Base-by-base conservation (phyloP, 345 rosid species). In the Cardiospermum halicacabum region DNA sequence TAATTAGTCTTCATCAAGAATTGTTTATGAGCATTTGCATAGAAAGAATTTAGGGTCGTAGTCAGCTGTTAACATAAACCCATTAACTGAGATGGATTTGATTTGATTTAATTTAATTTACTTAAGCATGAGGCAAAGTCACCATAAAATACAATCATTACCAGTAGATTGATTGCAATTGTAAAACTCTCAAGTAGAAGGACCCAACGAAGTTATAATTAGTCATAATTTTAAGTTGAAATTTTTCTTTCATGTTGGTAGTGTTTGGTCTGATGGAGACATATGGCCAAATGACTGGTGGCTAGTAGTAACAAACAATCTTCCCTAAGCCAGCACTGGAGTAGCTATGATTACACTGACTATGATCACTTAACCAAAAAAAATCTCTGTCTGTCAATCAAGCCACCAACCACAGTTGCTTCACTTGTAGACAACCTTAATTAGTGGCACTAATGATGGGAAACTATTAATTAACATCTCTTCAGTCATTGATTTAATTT, bases 211-310 rank as follows among this genome's bases (percentile, higher is more conserved):
- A n/a, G n/a, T 13, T 37, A 40, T 40, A 34, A 59, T 13, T 25
- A 36, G 21, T 27, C 24, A 60, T 63, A 27, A 59, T 74, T 40
- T 40, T 34, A 63, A 57, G 32, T 58, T 34, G 48, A 30, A 39
- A 66, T 7, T 37, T 49, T 24, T 51, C 63, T 69, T 51, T 47
- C n/a, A 72, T 70, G n/a, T 72, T 71, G 78, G 82, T 66, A 28
- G 73, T 43, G 65, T 76, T 74, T 81, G 75, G 77, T 76, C 62
- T 28, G 82, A 79, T 39, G 8, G 39, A 1, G 84, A 77, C 78
- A 2, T 67, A 12, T 69, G 59, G 80, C 78, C 80, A 66, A 68
- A 82, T 69, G 43, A 66, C 61, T 66, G 65, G 49, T 69, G 43
- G 66, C 61, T 66, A 62, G 54, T 65, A 67, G n/a, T n/a, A n/a